phyloP scores from a whole-genome alignment of 202 grass and related monocot species.

The Setaria viridis region DNA sequence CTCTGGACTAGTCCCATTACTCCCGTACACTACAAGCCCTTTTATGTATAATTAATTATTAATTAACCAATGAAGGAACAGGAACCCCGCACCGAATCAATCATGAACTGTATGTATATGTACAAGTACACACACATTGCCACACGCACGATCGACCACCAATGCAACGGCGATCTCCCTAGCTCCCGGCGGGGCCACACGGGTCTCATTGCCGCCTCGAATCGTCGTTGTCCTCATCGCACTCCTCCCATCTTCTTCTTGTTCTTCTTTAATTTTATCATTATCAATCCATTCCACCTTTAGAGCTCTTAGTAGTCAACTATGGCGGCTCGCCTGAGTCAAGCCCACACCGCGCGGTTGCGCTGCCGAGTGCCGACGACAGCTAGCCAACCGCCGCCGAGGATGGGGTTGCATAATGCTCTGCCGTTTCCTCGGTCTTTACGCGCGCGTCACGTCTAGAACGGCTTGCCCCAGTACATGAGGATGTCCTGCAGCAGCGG shows the following conservation, averaged over 20 bases:
- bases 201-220: constrained; percentile 65
- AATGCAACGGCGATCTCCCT: not conserved
- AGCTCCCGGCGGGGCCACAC: constrained; percentile 23
- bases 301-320: not conserved
- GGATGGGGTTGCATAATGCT: not conserved
- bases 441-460: constrained; percentile 20
- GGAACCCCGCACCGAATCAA: constrained; percentile 48
- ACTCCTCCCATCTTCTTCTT: not conserved
- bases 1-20: not conserved
- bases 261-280: not conserved
- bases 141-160: constrained; percentile 8
- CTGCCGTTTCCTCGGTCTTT: not conserved
- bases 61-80: constrained; percentile 58
- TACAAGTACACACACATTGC: constrained; percentile 35
- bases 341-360: constrained; percentile 17
- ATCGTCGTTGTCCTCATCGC: no score
- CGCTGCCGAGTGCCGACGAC: not conserved
- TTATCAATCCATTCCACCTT: constrained; percentile 13
- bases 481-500: constrained; percentile 90
- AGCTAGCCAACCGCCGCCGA: not conserved
- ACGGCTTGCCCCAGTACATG: constrained; percentile 91
- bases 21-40: not conserved
- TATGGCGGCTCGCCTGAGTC: constrained; percentile 57
- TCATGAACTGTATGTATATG: constrained; percentile 12
- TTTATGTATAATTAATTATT: not conserved